Base-by-base conservation (phyloP, 2,329 filamentous ascomycete species). In the Ophiostoma ulmi region DNA sequence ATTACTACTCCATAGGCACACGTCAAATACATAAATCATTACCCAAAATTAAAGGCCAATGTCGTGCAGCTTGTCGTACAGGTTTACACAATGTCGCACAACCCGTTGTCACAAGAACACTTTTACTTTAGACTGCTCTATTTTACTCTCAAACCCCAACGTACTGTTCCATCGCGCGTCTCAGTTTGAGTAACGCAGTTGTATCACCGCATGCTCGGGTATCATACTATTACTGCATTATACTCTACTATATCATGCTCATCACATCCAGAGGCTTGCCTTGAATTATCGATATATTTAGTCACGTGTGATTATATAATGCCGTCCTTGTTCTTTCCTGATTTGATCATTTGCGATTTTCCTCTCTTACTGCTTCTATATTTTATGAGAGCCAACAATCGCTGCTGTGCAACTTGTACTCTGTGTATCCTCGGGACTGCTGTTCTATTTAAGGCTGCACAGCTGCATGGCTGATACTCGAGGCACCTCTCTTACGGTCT, bases 71-170 rank as follows among this genome's bases (percentile, higher is more conserved):
- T 31, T 3, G 26, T 63, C 58, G 58, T 17, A 35, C 26, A 17
- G 58, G 13, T 55, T 31, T 63, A 63, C 26, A 63, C 58, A 10
- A 63, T 26, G 58, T 63, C 22, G 58, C 58, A 63, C 58, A 36
- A 17, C 22, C 58, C 58, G 58, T 63, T 63, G 58, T 63, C 58
- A 63, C 58, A 63, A 63, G 58, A 36, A 63, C 58, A 63, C 58
- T 48, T 7, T 48, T 7, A 20, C 44, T 48, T 17, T n/a, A 48
- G 44, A 48, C 20, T 20, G 5, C 3, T 13, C 52, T 48, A 14
- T n/a, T 31, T 31, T 31, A 31, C 31, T 31, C 31, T 31, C 31
- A 31, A 31, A 31, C 31, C 31, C 31, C 31, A 31, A 31, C 31
- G 31, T 3, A 31, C 31, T 22, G n/a, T n/a, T n/a, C 22, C n/a